phyloP scores from a whole-genome alignment of 2,329 filamentous ascomycete species.

The Botryotinia narcissicola region DNA sequence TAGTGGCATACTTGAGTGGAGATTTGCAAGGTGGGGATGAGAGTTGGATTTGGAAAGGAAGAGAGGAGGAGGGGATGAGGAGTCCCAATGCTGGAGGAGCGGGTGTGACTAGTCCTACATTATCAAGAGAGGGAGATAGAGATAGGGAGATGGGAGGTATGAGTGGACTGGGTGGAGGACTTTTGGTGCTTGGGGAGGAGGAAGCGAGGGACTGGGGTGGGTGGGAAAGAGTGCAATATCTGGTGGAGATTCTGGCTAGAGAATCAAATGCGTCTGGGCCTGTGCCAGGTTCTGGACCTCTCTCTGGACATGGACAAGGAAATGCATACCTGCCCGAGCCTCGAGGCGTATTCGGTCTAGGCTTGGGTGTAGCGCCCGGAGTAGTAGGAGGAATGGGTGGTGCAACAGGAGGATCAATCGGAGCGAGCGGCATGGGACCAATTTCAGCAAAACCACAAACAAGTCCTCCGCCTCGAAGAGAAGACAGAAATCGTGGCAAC shows the following conservation, averaged over 20 bases:
- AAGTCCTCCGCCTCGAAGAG: not conserved
- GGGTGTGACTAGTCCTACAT: conserved; percentile 25
- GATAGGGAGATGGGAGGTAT: conserved; percentile 40
- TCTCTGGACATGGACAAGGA: not conserved
- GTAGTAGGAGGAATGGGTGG: not conserved
- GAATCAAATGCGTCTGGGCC: conserved; percentile 25
- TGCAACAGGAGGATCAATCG: conserved; percentile 1
- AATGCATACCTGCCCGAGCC: not conserved
- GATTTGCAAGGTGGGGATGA: conserved; percentile 81
- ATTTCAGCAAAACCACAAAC: not conserved
- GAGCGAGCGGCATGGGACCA: not conserved
- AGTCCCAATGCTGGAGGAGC: conserved; percentile 22
- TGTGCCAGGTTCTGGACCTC: not conserved
- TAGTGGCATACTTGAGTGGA: conserved; percentile 80
- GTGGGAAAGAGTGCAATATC: conserved; percentile 71
- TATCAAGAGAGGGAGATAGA: conserved; percentile 29
- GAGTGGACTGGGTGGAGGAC: not conserved
- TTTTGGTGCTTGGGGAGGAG: conserved; percentile 48
- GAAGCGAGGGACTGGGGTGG: conserved; percentile 71
- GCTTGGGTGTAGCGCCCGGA: conserved; percentile 8
- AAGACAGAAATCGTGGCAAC: conserved; percentile 25
- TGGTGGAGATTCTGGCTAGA: conserved; percentile 53
- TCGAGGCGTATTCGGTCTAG: not conserved
- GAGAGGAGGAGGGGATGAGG: conserved; percentile 47
- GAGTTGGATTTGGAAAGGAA: conserved; percentile 78